Conservation (phyloP, 345 rosid species). For the Salix suchowensis region DNA sequence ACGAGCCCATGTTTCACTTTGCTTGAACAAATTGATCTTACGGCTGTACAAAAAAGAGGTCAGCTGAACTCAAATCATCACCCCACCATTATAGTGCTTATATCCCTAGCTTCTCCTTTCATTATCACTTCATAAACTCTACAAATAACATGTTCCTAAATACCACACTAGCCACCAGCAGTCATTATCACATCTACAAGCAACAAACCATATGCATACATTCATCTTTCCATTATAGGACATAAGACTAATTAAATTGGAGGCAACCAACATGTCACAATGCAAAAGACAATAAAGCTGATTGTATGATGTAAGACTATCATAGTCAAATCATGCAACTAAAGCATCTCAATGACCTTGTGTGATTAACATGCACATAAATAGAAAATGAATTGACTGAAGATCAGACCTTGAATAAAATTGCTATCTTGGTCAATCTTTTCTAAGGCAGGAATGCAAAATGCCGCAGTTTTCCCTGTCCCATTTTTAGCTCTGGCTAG, state of each 20-base stretch:
- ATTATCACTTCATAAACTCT: not conserved
- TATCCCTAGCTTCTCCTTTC: not conserved
- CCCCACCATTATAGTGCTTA: not conserved
- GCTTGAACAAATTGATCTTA: not conserved
- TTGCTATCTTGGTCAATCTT: slow-evolving; percentile 92
- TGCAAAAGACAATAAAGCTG: not conserved
- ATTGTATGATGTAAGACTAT: not conserved
- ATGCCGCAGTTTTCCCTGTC: slow-evolving; percentile 98
- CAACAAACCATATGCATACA: not conserved
- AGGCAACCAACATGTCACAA: too few species aligned
- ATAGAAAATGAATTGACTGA: not conserved
- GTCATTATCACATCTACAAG: not conserved
- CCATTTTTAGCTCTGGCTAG: slow-evolving; percentile 99
- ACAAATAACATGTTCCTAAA: not conserved
- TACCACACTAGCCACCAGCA: not conserved
- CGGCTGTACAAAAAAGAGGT: too few species aligned
- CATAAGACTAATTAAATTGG: not conserved
- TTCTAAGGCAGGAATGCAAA: slow-evolving; percentile 95
- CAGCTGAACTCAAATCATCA: not conserved
- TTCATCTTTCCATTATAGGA: not conserved
- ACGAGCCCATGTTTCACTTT: not conserved
- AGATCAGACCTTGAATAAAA: slow-evolving; percentile 78
- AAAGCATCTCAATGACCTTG: not conserved
- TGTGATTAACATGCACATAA: not conserved
- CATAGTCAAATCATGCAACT: not conserved